Percentiles rank a stretch among this genome's conserved stretches.
These are phyloP conservation scores for Dysphania ambrosioides DNA, from an alignment of 148 eudicot genomes.

Conservation along the genomic window DNA sequence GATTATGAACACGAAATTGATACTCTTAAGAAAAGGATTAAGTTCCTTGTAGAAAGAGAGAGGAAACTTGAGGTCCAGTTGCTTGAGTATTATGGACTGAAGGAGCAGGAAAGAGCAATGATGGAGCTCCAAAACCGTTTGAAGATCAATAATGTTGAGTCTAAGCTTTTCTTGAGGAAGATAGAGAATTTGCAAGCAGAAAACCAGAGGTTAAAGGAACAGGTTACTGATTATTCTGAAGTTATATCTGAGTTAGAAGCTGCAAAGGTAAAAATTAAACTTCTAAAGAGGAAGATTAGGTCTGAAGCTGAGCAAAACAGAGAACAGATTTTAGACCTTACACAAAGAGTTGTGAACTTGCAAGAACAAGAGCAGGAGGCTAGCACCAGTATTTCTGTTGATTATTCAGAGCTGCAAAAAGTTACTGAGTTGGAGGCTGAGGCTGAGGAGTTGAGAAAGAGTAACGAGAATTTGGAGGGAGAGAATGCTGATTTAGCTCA, in stretches of 20 bases:
- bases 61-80: slow-evolving; percentile 58
- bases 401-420: slow-evolving; percentile 31
- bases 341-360: slow-evolving; percentile 53
- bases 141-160: slow-evolving; percentile 59
- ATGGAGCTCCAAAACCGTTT: slow-evolving; percentile 74
- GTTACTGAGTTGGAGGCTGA: slow-evolving; percentile 54
- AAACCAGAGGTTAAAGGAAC: slow-evolving; percentile 56
- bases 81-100: slow-evolving; percentile 80
- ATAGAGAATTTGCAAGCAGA: slow-evolving; percentile 67
- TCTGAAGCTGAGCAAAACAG: slow-evolving; percentile 56
- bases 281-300: slow-evolving; percentile 61
- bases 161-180: slow-evolving; percentile 58
- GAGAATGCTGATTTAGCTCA: slow-evolving; percentile 61
- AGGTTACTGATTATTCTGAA: slow-evolving; percentile 56
- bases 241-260: slow-evolving; percentile 69
- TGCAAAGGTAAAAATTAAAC: slow-evolving; percentile 61
- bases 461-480: slow-evolving; percentile 39
- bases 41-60: slow-evolving; percentile 63
- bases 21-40: slow-evolving; percentile 45
- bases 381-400: slow-evolving; percentile 21
- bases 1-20: slow-evolving; percentile 57
- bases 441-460: slow-evolving; percentile 50
- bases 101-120: slow-evolving; percentile 71
- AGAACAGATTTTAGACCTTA: slow-evolving; percentile 54
- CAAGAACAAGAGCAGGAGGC: slow-evolving; percentile 32